Evolutionary conservation across 257 asterid genomes (phyloP).

Genomic region (Prunella vulgaris): DNA sequence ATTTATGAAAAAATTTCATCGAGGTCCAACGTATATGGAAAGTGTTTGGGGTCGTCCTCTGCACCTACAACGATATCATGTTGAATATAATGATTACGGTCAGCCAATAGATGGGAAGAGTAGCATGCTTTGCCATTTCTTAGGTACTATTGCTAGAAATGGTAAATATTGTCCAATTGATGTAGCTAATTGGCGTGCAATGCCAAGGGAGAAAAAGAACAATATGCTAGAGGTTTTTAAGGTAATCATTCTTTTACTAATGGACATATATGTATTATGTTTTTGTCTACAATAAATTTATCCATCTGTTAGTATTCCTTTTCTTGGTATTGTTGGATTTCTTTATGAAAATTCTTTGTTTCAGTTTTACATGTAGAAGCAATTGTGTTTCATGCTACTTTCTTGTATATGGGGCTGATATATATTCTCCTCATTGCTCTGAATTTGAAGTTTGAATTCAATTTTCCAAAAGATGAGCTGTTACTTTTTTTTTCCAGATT

Average conservation of each 20-base stretch:
- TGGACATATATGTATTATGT: no score
- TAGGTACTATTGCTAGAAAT: constrained; percentile 10
- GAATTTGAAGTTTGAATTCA: no score
- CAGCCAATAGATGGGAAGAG: background rate
- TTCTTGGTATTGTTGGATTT: no score
- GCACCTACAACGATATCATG: background rate
- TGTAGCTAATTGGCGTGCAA: background rate
- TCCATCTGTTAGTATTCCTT: no score
- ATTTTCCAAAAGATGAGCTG: no score
- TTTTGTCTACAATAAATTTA: no score
- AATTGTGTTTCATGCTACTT: no score
- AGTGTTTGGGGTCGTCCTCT: background rate
- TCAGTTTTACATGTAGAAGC: no score
- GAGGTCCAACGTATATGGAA: background rate
- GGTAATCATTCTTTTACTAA: background rate
- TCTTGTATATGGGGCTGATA: no score
- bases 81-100: background rate
- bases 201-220: background rate
- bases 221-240: background rate
- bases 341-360: no score
- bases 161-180: constrained; percentile 14
- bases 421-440: no score
- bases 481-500: no score
- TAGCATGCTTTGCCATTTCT: background rate
- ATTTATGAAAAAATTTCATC: background rate